Percentiles rank a stretch among this genome's conserved stretches.
Evolutionary conservation across 2,329 filamentous ascomycete species (phyloP).

Genomic region (Colletotrichum melonis): DNA sequence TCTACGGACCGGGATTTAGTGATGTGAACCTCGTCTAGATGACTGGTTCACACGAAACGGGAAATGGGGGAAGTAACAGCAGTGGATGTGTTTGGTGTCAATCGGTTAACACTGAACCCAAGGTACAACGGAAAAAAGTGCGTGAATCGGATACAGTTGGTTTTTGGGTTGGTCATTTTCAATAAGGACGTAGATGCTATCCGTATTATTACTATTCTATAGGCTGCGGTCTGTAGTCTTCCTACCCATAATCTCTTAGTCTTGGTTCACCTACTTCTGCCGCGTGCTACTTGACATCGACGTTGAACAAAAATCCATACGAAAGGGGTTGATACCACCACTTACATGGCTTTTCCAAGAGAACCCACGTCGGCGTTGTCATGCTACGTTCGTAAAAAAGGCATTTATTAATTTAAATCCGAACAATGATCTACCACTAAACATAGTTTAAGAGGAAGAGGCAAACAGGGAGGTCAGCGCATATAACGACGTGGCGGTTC

Average conservation of each 20-base stretch:
- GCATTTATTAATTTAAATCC: not conserved
- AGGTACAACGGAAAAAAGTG: conserved; percentile 5
- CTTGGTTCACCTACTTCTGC: not conserved
- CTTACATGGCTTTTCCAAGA: not conserved
- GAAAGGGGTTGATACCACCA: not conserved
- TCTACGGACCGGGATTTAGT: conserved; percentile 34
- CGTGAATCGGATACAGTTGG: conserved; percentile 19
- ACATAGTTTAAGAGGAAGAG: not conserved
- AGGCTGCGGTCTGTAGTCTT: conserved; percentile 18
- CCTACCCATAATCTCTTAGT: conserved; percentile 5
- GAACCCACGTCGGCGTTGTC: not conserved
- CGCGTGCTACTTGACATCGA: not conserved
- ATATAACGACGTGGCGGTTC: not conserved
- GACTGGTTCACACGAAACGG: conserved; percentile 7
- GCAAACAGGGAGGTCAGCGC: not conserved
- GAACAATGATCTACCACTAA: not conserved
- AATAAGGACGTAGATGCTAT: conserved; percentile 30
- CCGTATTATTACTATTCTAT: conserved; percentile 30
- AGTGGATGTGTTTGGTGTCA: not conserved
- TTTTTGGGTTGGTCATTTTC: conserved; percentile 26
- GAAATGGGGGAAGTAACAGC: not conserved
- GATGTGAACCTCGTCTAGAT: conserved; percentile 36
- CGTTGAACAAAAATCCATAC: not conserved
- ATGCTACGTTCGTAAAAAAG: not conserved
- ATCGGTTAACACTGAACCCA: not conserved